Evolutionary conservation across 2,329 filamentous ascomycete species (phyloP).

Genomic region (Stagonosporopsis cucurbitacearum): DNA sequence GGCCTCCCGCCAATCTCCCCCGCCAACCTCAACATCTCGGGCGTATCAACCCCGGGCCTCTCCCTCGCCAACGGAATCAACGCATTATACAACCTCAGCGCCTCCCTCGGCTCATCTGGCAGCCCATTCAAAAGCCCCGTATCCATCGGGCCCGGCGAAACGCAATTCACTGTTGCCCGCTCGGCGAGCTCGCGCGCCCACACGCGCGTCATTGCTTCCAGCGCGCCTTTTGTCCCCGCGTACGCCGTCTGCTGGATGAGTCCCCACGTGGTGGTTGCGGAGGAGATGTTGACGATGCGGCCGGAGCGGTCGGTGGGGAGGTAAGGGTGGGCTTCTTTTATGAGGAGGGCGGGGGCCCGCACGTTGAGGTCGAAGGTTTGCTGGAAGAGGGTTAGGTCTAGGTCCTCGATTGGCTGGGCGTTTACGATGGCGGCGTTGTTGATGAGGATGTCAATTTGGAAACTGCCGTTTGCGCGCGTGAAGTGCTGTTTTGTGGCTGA

Average conservation of each 20-base stretch:
- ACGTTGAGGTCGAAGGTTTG: constrained; percentile 25
- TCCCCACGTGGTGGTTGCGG: constrained; percentile 61
- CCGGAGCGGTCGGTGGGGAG: constrained; percentile 70
- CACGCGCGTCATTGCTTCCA: constrained; percentile 68
- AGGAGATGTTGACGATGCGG: constrained; percentile 65
- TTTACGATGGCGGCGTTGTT: constrained; percentile 64
- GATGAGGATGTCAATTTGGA: constrained; percentile 78
- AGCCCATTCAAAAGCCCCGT: constrained; percentile 22
- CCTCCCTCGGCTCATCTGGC: constrained; percentile 19
- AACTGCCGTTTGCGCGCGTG: constrained; percentile 49
- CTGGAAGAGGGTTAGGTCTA: constrained; percentile 18
- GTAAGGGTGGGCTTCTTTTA: constrained; percentile 71
- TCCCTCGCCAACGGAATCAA: constrained; percentile 22
- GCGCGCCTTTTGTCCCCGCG: constrained; percentile 67
- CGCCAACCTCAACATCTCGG: constrained; percentile 64
- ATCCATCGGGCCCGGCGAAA: constrained; percentile 68
- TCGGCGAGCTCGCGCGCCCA: constrained; percentile 67
- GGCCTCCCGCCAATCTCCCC: constrained; percentile 58
- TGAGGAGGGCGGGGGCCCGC: constrained; percentile 63
- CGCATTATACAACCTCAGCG: constrained; percentile 22
- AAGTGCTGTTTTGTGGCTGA: constrained; percentile 63
- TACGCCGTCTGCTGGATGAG: constrained; percentile 65
- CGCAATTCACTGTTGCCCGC: constrained; percentile 64
- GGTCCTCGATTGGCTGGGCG: constrained; percentile 22
- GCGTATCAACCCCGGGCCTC: constrained; percentile 44